Evolutionary conservation across 768 basidiomycete species (phyloP).

Genomic region (Suillus subalutaceus): DNA sequence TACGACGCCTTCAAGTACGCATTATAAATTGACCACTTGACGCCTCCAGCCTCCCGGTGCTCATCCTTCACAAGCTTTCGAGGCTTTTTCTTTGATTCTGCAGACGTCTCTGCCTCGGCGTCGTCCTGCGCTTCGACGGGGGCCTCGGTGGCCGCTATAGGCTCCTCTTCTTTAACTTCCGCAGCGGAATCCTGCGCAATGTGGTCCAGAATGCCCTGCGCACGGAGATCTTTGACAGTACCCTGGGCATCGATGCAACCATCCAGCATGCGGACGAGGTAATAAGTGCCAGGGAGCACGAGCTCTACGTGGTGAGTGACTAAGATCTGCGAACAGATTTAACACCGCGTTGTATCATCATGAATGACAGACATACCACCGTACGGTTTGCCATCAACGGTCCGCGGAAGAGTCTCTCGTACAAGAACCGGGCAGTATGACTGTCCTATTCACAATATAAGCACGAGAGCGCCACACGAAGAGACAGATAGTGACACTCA

Average conservation of each 20-base stretch:
- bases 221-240: slow-evolving; percentile 62
- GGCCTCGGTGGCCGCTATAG: slow-evolving; percentile 19
- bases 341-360: neutral
- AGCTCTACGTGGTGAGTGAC: slow-evolving; percentile 88
- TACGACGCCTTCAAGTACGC: slow-evolving; percentile 74
- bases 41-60: slow-evolving; percentile 76
- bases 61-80: slow-evolving; percentile 81
- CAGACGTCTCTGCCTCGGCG: neutral
- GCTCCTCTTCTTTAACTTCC: slow-evolving; percentile 48
- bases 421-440: slow-evolving; percentile 65
- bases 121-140: slow-evolving; percentile 13
- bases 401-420: slow-evolving; percentile 66
- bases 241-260: slow-evolving; percentile 82
- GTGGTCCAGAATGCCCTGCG: slow-evolving; percentile 60
- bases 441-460: slow-evolving; percentile 50
- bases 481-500: slow-evolving; percentile 37
- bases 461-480: neutral
- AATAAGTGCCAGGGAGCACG: slow-evolving; percentile 72
- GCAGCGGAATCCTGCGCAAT: slow-evolving; percentile 58
- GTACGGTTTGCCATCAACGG: slow-evolving; percentile 69
- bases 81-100: slow-evolving; percentile 53
- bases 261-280: slow-evolving; percentile 79
- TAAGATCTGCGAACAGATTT: slow-evolving; percentile 45
- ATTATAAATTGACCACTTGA: slow-evolving; percentile 75
- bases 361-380: slow-evolving; percentile 45